Conservation (phyloP, 2,329 filamentous ascomycete species). For the Truncatella angustata region DNA sequence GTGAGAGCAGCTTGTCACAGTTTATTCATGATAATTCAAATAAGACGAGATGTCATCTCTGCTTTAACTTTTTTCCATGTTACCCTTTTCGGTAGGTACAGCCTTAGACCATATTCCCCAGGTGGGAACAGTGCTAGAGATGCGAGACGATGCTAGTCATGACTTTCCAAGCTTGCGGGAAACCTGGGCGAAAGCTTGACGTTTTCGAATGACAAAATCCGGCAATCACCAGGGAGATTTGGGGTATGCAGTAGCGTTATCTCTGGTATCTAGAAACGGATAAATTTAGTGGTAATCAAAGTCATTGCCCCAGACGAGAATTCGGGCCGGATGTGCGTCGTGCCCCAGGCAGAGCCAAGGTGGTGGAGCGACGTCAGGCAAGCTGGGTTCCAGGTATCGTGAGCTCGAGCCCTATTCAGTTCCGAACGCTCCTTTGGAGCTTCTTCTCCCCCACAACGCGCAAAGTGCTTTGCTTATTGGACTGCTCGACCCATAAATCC, state of each 20-base stretch:
- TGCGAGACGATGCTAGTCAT: constrained; percentile 7
- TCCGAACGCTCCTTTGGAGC: no score
- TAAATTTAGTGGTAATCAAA: neutral
- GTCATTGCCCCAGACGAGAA: neutral
- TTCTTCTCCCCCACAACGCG: neutral
- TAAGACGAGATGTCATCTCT: constrained; percentile 1
- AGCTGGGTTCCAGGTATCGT: neutral
- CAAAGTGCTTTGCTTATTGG: neutral
- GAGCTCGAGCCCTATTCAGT: neutral
- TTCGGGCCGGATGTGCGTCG: no score
- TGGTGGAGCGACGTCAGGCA: neutral
- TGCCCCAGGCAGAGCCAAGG: no score
- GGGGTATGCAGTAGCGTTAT: neutral
- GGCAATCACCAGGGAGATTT: neutral
- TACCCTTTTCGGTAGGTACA: constrained; percentile 9
- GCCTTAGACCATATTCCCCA: neutral
- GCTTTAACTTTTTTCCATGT: constrained; percentile 5
- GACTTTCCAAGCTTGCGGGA: no score
- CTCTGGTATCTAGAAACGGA: neutral
- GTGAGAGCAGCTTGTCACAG: neutral
- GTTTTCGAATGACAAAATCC: constrained; percentile 2
- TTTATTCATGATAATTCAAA: neutral
- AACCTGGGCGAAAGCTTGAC: constrained; percentile 10
- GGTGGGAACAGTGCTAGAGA: neutral
- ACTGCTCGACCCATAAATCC: neutral